These are phyloP conservation scores for Nitzschia putrida DNA, from an alignment of 108 stramenopile species.

Conservation along the genomic window DNA sequence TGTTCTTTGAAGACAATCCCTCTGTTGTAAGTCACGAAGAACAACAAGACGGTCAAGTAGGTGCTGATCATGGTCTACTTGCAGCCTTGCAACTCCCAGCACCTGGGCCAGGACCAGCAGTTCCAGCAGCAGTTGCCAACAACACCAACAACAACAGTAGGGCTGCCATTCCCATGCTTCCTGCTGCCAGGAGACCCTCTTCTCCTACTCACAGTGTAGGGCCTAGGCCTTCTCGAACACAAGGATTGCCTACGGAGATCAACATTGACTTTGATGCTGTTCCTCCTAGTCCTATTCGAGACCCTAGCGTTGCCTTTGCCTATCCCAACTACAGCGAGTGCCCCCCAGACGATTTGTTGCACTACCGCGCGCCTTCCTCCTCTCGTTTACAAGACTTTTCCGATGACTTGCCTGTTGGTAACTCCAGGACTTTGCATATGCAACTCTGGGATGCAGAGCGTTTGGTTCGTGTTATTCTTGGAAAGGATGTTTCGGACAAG, in stretches of 20 bases:
- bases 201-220: too few species aligned
- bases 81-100: too few species aligned
- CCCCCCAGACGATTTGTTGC: not conserved
- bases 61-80: too few species aligned
- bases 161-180: too few species aligned
- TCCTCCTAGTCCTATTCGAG: slow-evolving; percentile 40
- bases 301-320: slow-evolving; percentile 16
- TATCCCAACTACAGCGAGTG: not conserved
- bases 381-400: slow-evolving; percentile 6
- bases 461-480: slow-evolving; percentile 33
- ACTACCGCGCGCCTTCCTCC: not conserved
- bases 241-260: slow-evolving; percentile 24
- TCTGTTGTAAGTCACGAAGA: too few species aligned
- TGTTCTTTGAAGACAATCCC: too few species aligned
- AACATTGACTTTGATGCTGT: slow-evolving; percentile 29
- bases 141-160: too few species aligned
- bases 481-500: not conserved
- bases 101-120: too few species aligned
- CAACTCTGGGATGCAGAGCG: slow-evolving; percentile 43
- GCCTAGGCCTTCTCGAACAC: not conserved
- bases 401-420: slow-evolving; percentile 5
- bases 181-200: too few species aligned
- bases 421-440: slow-evolving; percentile 10
- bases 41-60: too few species aligned
- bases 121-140: too few species aligned